These are phyloP conservation scores for Prunus armeniaca DNA, from an alignment of 306 rosid genomes.

Conservation along the genomic window DNA sequence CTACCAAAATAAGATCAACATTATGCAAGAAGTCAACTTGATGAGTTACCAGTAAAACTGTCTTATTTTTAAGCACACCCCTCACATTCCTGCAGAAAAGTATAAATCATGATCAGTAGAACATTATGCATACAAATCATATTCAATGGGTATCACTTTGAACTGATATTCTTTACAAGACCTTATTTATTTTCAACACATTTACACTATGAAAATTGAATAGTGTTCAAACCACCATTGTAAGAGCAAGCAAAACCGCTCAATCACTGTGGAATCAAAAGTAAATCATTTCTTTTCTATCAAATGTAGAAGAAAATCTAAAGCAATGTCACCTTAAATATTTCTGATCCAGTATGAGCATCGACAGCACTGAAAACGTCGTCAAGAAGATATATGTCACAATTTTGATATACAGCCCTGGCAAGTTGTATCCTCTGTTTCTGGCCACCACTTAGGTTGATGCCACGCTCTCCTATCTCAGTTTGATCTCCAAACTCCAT, in stretches of 20 bases:
- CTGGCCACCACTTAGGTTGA: constrained; percentile 96
- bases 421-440: constrained; percentile 96
- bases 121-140: too few relatives aligned
- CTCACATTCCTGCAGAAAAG: constrained; percentile 74
- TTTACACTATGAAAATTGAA: background rate
- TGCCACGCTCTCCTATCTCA: constrained; percentile 97
- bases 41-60: constrained; percentile 83
- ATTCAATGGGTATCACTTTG: background rate
- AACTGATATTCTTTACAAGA: background rate
- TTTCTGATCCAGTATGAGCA: constrained; percentile 94
- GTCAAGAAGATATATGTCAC: constrained; percentile 87
- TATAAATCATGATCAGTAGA: too few relatives aligned
- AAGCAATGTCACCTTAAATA: constrained; percentile 62
- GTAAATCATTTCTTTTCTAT: background rate
- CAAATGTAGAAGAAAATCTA: constrained; percentile 3
- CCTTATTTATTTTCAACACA: background rate
- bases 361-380: constrained; percentile 98
- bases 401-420: constrained; percentile 85
- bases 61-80: constrained; percentile 76
- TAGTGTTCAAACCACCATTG: background rate
- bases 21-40: constrained; percentile 98
- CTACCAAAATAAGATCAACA: constrained; percentile 75
- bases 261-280: background rate
- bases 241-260: background rate
- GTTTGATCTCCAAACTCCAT: constrained; percentile 95